phyloP scores from a whole-genome alignment of 257 asterid species.

The Fraxinus quadrangulata region DNA sequence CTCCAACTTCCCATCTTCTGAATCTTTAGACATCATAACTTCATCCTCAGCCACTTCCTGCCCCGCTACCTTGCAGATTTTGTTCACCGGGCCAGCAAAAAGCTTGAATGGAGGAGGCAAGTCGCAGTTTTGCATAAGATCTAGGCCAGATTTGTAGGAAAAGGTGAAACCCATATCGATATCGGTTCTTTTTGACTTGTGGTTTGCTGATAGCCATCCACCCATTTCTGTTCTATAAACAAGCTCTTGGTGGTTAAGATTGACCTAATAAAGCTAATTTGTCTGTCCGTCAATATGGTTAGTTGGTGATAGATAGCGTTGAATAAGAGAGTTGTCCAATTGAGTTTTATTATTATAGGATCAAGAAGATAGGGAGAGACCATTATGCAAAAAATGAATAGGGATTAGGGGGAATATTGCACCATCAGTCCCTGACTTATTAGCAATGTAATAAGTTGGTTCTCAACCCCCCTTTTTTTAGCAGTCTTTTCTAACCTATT shows the following conservation, averaged over 20 bases:
- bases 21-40: background rate
- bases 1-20: constrained; percentile 43
- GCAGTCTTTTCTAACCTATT: background rate
- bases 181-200: constrained; percentile 31
- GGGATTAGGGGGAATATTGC: constrained; percentile 16
- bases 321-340: constrained; percentile 9
- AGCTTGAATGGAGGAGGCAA: constrained; percentile 69
- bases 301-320: background rate
- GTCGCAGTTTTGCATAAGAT: constrained; percentile 67
- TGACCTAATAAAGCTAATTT: background rate
- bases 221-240: constrained; percentile 28
- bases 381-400: constrained; percentile 8
- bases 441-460: background rate
- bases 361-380: background rate
- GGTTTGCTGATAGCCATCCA: constrained; percentile 27
- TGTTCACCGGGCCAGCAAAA: constrained; percentile 36
- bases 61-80: constrained; percentile 4
- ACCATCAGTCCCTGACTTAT: background rate
- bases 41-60: constrained; percentile 19
- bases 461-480: background rate
- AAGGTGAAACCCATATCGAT: constrained; percentile 14
- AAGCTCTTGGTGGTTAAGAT: constrained; percentile 5
- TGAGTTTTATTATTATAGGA: background rate
- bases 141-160: constrained; percentile 32
- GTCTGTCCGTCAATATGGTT: constrained; percentile 7